Percentiles rank a stretch among this genome's conserved stretches.
phyloP scores from a whole-genome alignment of 176 grass and related monocot genomes.

The Avena eriantha region DNA sequence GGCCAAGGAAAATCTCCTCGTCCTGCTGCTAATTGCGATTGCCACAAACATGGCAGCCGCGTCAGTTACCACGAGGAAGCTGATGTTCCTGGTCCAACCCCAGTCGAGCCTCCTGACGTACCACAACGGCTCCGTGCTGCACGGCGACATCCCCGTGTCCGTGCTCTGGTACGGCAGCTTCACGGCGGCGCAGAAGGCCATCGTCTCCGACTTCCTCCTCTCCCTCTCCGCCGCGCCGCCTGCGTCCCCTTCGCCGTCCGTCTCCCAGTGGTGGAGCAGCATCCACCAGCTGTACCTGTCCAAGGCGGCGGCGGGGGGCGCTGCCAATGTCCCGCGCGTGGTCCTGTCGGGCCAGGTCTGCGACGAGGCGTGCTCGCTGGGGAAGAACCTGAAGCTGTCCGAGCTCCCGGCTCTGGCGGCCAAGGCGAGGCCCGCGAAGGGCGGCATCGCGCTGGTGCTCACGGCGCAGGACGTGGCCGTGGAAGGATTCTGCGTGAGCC shows the following conservation, averaged over 20 bases:
- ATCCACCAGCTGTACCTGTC: constrained; percentile 57
- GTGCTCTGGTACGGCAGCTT: constrained; percentile 73
- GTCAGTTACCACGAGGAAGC: constrained; percentile 43
- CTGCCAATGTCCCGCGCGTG: constrained; percentile 36
- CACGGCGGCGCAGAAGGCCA: constrained; percentile 60
- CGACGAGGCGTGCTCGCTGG: constrained; percentile 54
- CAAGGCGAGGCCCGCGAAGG: neutral
- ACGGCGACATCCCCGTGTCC: constrained; percentile 60
- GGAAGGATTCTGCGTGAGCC: constrained; percentile 61
- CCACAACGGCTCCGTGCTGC: constrained; percentile 66
- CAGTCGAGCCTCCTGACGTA: constrained; percentile 60
- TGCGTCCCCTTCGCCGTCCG: constrained; percentile 40
- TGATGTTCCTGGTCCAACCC: constrained; percentile 53
- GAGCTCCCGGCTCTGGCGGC: constrained; percentile 50
- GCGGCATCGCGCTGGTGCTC: constrained; percentile 60
- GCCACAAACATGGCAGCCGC: constrained; percentile 12
- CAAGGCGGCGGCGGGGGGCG: constrained; percentile 10
- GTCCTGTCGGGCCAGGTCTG: constrained; percentile 38
- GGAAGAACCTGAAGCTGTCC: constrained; percentile 43
- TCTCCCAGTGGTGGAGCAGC: constrained; percentile 67
- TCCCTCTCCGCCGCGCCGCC: constrained; percentile 42
- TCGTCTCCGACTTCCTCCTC: constrained; percentile 77
- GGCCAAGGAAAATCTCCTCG: constrained; percentile 5
- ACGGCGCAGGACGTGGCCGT: constrained; percentile 64
- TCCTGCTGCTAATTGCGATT: constrained; percentile 39